Conservation (phyloP, 495 filamentous ascomycete species). For the Penicillium robsamsonii region DNA sequence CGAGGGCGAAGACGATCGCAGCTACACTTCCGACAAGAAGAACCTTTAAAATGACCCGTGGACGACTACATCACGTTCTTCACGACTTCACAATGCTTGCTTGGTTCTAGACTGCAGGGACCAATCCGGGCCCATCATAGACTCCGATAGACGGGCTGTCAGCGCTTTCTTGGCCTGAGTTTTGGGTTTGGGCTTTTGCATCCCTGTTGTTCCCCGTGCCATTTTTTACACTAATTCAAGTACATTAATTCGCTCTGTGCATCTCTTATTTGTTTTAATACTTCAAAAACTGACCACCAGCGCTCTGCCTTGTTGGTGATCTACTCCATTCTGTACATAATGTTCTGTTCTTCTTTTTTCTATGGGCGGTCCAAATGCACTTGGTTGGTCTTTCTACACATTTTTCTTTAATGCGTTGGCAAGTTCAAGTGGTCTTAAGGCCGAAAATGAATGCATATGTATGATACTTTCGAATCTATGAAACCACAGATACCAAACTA, state of each 20-base stretch:
- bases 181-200: not conserved
- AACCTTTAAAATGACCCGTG: conserved; percentile 15
- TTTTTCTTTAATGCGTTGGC: not conserved
- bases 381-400: not conserved
- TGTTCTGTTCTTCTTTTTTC: not conserved
- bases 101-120: conserved; percentile 1
- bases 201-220: not conserved
- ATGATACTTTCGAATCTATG: not conserved
- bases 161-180: not conserved
- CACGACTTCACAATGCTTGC: conserved; percentile 1
- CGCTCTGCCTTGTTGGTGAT: not conserved
- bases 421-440: not conserved
- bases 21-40: conserved; percentile 56
- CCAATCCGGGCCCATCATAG: not conserved
- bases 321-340: conserved; percentile 11
- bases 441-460: not conserved
- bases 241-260: not conserved
- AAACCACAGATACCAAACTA: not conserved
- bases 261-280: conserved; percentile 8
- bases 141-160: not conserved
- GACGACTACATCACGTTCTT: not conserved
- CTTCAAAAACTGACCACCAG: not conserved
- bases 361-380: not conserved
- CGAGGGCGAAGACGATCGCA: conserved; percentile 83
- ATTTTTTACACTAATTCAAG: conserved; percentile 1